Evolutionary conservation across 1,139 yeast species (phyloP).

Genomic region (Spencermartinsiella ligniputridi): DNA sequence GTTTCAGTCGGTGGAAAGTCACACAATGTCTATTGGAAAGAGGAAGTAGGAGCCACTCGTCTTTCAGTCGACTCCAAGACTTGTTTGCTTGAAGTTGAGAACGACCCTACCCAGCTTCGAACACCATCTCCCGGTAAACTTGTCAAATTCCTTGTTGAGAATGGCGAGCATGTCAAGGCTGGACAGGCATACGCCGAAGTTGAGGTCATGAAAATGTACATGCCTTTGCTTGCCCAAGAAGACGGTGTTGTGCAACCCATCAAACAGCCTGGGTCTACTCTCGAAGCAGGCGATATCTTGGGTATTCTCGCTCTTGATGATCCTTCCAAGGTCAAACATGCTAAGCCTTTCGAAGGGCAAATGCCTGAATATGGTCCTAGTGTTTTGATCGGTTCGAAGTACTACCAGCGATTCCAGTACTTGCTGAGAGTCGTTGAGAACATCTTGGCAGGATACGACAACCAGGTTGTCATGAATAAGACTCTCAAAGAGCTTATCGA

Average conservation of each 20-base stretch:
- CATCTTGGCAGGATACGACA: constrained; percentile 86
- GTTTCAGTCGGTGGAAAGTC: constrained; percentile 88
- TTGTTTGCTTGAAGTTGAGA: constrained; percentile 87
- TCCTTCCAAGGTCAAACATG: constrained; percentile 96
- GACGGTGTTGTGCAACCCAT: constrained; percentile 88
- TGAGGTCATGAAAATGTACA: constrained; percentile 94
- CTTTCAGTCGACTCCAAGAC: constrained; percentile 93
- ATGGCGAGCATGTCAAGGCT: constrained; percentile 86
- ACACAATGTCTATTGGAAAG: constrained; percentile 95
- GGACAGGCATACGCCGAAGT: constrained; percentile 98
- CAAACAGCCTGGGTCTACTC: constrained; percentile 98
- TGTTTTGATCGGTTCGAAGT: constrained; percentile 73
- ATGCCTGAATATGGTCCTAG: constrained; percentile 87
- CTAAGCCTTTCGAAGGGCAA: constrained; percentile 91
- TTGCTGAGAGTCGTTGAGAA: constrained; percentile 60
- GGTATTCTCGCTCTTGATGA: constrained; percentile 94
- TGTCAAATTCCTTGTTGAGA: constrained; percentile 87
- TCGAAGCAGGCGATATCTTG: constrained; percentile 92
- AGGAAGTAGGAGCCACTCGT: constrained; percentile 95
- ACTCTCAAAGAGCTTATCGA: constrained; percentile 70
- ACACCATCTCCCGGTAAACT: constrained; percentile 99
- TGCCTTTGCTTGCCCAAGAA: constrained; percentile 75
- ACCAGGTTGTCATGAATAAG: constrained; percentile 86
- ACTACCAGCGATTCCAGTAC: constrained; percentile 67
- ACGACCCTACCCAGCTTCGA: constrained; percentile 96